These are phyloP conservation scores for Alternaria burnsii DNA, from an alignment of 2,329 filamentous ascomycete genomes.

Conservation along the genomic window DNA sequence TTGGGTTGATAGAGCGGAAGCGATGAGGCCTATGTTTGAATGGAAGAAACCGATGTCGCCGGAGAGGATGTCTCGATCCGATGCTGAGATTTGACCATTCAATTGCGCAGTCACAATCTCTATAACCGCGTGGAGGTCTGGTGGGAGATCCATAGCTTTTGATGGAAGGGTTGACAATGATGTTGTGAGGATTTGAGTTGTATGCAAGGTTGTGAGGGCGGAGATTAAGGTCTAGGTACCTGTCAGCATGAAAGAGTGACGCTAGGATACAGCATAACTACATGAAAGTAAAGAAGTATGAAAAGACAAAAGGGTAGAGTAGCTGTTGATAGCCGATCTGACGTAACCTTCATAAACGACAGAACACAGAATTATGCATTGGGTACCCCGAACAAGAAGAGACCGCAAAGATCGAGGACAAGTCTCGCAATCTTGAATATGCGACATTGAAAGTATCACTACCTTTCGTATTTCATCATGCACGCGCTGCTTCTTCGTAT, in stretches of 20 bases:
- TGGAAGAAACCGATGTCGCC: slow-evolving; percentile 53
- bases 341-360: slow-evolving; percentile 1
- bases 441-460: slow-evolving; percentile 11
- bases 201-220: slow-evolving; percentile 45
- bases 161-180: slow-evolving; percentile 48
- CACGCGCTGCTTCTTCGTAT: slow-evolving; percentile 54
- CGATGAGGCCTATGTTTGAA: slow-evolving; percentile 49
- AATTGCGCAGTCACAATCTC: slow-evolving; percentile 54
- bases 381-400: neutral
- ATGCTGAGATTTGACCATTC: slow-evolving; percentile 44
- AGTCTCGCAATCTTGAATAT: neutral
- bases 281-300: neutral
- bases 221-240: slow-evolving; percentile 47
- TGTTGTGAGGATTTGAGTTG: slow-evolving; percentile 45
- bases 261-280: neutral
- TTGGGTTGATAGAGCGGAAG: slow-evolving; percentile 45
- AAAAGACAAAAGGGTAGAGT: too few species aligned
- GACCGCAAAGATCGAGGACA: neutral
- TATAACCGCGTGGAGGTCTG: slow-evolving; percentile 55
- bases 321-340: too few species aligned
- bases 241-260: slow-evolving; percentile 11
- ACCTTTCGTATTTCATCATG: slow-evolving; percentile 53
- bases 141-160: slow-evolving; percentile 48
- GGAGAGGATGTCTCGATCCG: slow-evolving; percentile 51
- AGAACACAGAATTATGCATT: neutral